phyloP scores from a whole-genome alignment of 2,329 filamentous ascomycete species.

The Aspergillus fischeri region DNA sequence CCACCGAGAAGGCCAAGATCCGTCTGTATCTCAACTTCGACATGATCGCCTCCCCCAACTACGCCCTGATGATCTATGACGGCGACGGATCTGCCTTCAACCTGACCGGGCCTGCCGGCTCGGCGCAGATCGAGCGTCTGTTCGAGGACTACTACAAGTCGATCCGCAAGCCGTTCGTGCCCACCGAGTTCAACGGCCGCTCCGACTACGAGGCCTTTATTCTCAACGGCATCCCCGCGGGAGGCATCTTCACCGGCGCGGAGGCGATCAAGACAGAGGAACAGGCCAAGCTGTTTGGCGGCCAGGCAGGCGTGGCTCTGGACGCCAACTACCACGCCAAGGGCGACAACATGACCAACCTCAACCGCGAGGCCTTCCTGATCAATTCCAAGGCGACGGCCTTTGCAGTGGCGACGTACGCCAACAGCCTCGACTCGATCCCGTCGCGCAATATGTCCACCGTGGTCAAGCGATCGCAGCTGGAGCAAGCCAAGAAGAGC shows the following conservation, averaged over 20 bases:
- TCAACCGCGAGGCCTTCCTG: constrained; percentile 38
- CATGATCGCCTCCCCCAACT: constrained; percentile 66
- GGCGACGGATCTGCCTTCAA: constrained; percentile 45
- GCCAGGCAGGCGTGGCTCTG: constrained; percentile 56
- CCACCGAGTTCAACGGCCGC: constrained; percentile 72
- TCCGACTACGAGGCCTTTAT: constrained; percentile 79
- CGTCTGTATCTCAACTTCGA: constrained; percentile 67
- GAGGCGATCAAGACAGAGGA: constrained; percentile 69
- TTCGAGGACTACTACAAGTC: constrained; percentile 64
- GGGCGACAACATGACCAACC: constrained; percentile 52
- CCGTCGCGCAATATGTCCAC: constrained; percentile 10
- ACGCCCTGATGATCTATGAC: constrained; percentile 53
- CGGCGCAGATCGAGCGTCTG: constrained; percentile 63
- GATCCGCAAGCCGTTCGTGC: constrained; percentile 61
- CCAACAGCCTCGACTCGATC: constrained; percentile 19
- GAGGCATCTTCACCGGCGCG: constrained; percentile 73
- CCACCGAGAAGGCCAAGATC: constrained; percentile 54
- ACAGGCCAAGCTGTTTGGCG: constrained; percentile 66
- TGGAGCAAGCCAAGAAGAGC: not conserved
- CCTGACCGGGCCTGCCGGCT: constrained; percentile 56
- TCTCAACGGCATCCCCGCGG: constrained; percentile 65
- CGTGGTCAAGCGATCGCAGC: not conserved
- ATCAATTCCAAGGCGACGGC: constrained; percentile 24
- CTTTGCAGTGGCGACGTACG: constrained; percentile 26
- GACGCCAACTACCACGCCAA: constrained; percentile 56